phyloP scores from a whole-genome alignment of 1,284 basidiomycete species.

The Moesziomyces antarcticus region DNA sequence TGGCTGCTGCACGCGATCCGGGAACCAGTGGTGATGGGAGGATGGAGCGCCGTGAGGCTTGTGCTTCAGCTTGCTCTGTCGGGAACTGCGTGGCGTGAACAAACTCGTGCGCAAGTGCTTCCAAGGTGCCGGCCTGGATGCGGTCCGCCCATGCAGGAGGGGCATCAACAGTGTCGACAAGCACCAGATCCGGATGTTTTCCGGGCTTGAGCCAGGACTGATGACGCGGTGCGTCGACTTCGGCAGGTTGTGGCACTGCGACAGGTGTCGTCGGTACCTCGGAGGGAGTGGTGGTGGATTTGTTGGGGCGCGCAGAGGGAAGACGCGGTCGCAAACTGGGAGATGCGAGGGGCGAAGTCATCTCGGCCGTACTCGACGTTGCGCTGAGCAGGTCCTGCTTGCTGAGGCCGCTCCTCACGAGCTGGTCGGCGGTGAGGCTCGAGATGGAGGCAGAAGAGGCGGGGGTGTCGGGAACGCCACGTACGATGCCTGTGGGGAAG shows the following conservation, averaged over 20 bases:
- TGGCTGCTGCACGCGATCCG: neutral
- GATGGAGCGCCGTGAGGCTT: slow-evolving; percentile 10
- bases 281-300: neutral
- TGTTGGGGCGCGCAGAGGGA: slow-evolving; percentile 24
- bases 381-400: slow-evolving; percentile 54
- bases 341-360: slow-evolving; percentile 30
- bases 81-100: slow-evolving; percentile 60
- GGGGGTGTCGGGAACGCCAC: slow-evolving; percentile 18
- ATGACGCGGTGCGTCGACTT: slow-evolving; percentile 4
- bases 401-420: slow-evolving; percentile 52
- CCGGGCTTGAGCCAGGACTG: slow-evolving; percentile 44
- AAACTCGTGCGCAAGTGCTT: slow-evolving; percentile 62
- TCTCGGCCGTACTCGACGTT: slow-evolving; percentile 47
- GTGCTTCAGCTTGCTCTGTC: neutral
- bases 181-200: slow-evolving; percentile 53
- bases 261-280: slow-evolving; percentile 9
- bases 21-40: slow-evolving; percentile 8
- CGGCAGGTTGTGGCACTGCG: neutral
- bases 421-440: slow-evolving; percentile 40
- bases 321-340: slow-evolving; percentile 22
- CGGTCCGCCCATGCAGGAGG: slow-evolving; percentile 55
- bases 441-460: slow-evolving; percentile 12
- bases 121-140: slow-evolving; percentile 49
- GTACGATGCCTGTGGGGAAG: slow-evolving; percentile 47
- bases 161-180: slow-evolving; percentile 31